phyloP scores from a whole-genome alignment of 2,329 filamentous ascomycete species.

The Alternaria ethzedia region DNA sequence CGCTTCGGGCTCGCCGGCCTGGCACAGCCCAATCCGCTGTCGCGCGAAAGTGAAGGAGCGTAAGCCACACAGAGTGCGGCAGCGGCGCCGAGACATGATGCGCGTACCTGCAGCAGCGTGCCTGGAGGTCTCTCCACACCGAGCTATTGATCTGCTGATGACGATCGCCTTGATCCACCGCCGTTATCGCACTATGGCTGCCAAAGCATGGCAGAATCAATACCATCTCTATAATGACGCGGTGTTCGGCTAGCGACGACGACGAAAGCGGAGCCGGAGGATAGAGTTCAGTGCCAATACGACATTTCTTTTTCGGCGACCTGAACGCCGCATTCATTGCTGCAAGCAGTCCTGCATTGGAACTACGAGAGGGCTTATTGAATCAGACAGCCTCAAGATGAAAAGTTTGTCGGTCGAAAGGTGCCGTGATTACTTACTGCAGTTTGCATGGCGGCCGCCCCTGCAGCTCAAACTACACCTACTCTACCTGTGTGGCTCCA shows the following conservation, averaged over 20 bases:
- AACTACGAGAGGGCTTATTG: conserved; percentile 13
- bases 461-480: background rate
- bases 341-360: background rate
- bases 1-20: conserved; percentile 38
- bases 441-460: background rate
- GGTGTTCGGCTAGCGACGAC: background rate
- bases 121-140: conserved; percentile 5
- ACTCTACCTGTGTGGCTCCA: background rate
- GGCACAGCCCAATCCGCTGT: conserved; percentile 33
- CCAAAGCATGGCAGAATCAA: background rate
- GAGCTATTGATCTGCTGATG: conserved; percentile 7
- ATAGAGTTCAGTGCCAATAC: conserved; percentile 17
- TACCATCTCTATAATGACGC: background rate
- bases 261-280: background rate
- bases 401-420: background rate
- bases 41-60: conserved; percentile 12
- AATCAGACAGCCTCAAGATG: background rate
- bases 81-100: conserved; percentile 21
- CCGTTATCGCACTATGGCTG: background rate
- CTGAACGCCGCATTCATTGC: background rate
- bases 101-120: conserved; percentile 45
- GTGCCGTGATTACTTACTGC: background rate
- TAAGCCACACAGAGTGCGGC: conserved; percentile 30
- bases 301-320: background rate
- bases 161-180: background rate